Evolutionary conservation across 345 rosid genomes (phyloP), one percentile per base, ranked within the genome.

Genomic region (Bruguiera sexangula): DNA sequence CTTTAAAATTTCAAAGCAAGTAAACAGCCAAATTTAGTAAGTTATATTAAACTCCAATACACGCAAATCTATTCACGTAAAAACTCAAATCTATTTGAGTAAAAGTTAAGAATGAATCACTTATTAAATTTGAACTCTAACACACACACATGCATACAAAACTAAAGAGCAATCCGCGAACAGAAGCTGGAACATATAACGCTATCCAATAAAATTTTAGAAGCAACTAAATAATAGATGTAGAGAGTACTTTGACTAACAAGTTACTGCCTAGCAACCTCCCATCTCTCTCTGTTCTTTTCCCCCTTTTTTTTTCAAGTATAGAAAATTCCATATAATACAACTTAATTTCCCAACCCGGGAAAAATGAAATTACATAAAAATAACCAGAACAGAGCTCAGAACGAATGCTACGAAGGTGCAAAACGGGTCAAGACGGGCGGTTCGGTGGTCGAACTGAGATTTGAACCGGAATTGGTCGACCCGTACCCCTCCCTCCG

Each of bases 401-500:
- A 37, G 9, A 8, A 8, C 1, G 16, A 32, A 32, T 6, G 36
- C 36, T 32, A 32, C 8, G 24, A 32, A 62, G 64, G 53, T 68
- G 77, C 75, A 20, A 64, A 30, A 51, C 31, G 22, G 61, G 32
- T 81, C 70, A 87, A 16, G 75, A 76, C 61, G 81, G 73, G 24
- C 88, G 82, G 62, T 78, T 82, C 36, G 87, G 85, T 37, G 79
- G 82, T 34, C 80, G 88, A 48, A 86, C 82, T 62, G 90, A 72
- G 31, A 94, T 54, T 69, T 88, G 95, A 80, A 86, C 87, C 32
- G 97, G 93, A 15, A 94, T 9, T 16, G 97, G 96, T 62, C 93
- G 87, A 19, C 98, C 98, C 0, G 93, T 87, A 43, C 98, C 97
- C 1, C 90, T 73, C 30, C 98, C 98, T 0, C 97, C 98, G 57